These are phyloP conservation scores for Psilocybe subaeruginosa DNA, from an alignment of 768 basidiomycete genomes.

Conservation along the genomic window DNA sequence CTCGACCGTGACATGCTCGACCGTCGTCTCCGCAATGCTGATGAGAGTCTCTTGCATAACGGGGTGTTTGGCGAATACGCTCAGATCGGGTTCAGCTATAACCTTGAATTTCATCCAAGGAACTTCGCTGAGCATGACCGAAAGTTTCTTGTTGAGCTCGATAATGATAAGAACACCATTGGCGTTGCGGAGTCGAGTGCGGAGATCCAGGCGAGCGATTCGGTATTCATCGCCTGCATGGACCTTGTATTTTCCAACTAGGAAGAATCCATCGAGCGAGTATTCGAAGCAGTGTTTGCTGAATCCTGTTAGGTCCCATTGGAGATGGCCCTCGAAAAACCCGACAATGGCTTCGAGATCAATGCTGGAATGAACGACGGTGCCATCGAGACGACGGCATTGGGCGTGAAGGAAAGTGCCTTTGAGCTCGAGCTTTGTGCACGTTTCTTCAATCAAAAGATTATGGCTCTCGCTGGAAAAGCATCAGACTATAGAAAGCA, in stretches of 20 bases:
- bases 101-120: constrained; percentile 32
- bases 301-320: constrained; percentile 19
- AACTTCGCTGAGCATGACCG: constrained; percentile 26
- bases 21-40: constrained; percentile 24
- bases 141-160: constrained; percentile 23
- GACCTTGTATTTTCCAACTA: constrained; percentile 16
- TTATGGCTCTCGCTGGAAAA: constrained; percentile 16
- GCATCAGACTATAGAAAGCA: background rate
- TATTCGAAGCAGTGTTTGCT: constrained; percentile 18
- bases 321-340: constrained; percentile 15
- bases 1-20: constrained; percentile 20
- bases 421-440: constrained; percentile 17
- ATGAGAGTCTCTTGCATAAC: constrained; percentile 23
- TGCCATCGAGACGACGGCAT: constrained; percentile 17
- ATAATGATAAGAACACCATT: constrained; percentile 20
- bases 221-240: constrained; percentile 15
- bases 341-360: constrained; percentile 20
- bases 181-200: constrained; percentile 17
- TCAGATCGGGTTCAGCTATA: constrained; percentile 27
- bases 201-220: constrained; percentile 18
- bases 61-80: constrained; percentile 22
- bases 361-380: constrained; percentile 15
- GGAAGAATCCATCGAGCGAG: constrained; percentile 16
- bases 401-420: constrained; percentile 19
- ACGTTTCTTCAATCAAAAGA: constrained; percentile 18